These are phyloP conservation scores for Paramecium sexaurelia DNA, from an alignment of 73 alveolate species.

Conservation along the genomic window DNA sequence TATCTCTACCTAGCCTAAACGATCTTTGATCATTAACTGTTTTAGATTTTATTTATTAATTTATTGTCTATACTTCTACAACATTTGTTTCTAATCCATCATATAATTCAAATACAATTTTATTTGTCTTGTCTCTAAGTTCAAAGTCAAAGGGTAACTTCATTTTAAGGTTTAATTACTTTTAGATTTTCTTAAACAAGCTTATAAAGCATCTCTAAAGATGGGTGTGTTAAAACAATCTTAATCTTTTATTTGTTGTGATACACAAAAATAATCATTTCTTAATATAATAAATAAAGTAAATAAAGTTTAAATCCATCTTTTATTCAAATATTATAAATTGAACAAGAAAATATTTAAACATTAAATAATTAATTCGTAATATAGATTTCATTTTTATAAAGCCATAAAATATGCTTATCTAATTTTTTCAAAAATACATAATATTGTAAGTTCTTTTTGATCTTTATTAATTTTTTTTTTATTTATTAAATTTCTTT, in stretches of 20 bases:
- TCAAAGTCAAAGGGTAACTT: background rate
- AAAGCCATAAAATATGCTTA: too few relatives aligned
- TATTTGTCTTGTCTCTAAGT: background rate
- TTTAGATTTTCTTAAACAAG: background rate
- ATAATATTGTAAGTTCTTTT: too few relatives aligned
- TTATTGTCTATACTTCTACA: background rate
- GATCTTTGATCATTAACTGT: background rate
- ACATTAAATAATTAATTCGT: too few relatives aligned
- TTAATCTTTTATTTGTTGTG: background rate
- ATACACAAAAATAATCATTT: background rate
- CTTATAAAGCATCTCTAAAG: background rate
- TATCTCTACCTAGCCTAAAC: background rate
- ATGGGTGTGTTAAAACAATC: background rate
- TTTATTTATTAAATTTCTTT: too few relatives aligned
- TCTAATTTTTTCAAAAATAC: too few relatives aligned
- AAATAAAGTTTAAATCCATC: too few relatives aligned
- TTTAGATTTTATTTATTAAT: background rate
- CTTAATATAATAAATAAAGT: background rate
- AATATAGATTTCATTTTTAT: too few relatives aligned
- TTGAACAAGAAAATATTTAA: too few relatives aligned
- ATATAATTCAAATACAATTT: background rate
- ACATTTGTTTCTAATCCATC: background rate
- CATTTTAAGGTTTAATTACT: background rate
- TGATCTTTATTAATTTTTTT: too few relatives aligned
- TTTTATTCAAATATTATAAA: too few relatives aligned